Conservation (phyloP, 495 filamentous ascomycete species). For the Pyronema domesticum region DNA sequence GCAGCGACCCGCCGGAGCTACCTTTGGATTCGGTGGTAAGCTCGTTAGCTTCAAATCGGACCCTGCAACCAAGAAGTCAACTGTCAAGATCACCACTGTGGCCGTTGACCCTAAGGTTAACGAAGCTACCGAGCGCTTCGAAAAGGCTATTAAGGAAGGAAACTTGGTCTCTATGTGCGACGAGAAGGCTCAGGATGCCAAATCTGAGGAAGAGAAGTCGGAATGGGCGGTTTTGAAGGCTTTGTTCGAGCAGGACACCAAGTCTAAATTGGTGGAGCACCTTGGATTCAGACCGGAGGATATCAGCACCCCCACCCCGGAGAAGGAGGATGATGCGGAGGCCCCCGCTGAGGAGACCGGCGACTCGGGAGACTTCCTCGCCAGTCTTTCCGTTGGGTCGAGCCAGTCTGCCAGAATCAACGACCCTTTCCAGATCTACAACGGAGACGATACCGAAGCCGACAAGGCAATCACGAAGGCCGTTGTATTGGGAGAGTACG, state of each 20-base stretch:
- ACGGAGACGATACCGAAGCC: conserved; percentile 56
- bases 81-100: conserved; percentile 66
- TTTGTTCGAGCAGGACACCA: conserved; percentile 62
- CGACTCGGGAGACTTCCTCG: conserved; percentile 65
- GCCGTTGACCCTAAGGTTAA: conserved; percentile 76
- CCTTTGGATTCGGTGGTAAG: conserved; percentile 94
- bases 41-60: conserved; percentile 54
- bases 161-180: conserved; percentile 68
- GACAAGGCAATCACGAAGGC: conserved; percentile 78
- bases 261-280: conserved; percentile 65
- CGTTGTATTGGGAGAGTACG: conserved; percentile 76
- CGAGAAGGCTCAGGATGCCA: conserved; percentile 50
- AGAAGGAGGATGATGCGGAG: conserved; percentile 24
- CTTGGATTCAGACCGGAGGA: conserved; percentile 60
- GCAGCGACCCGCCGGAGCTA: conserved; percentile 64
- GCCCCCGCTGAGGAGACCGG: conserved; percentile 32
- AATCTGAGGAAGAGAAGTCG: conserved; percentile 74
- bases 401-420: conserved; percentile 66
- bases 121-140: conserved; percentile 68
- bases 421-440: conserved; percentile 73
- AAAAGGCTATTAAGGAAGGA: conserved; percentile 58
- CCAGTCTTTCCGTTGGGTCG: conserved; percentile 56
- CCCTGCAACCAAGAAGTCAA: conserved; percentile 45
- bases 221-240: conserved; percentile 91
- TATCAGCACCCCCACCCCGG: conserved; percentile 27